Evolutionary conservation across 345 rosid genomes (phyloP).

Genomic region (Orychophragmus violaceus): DNA sequence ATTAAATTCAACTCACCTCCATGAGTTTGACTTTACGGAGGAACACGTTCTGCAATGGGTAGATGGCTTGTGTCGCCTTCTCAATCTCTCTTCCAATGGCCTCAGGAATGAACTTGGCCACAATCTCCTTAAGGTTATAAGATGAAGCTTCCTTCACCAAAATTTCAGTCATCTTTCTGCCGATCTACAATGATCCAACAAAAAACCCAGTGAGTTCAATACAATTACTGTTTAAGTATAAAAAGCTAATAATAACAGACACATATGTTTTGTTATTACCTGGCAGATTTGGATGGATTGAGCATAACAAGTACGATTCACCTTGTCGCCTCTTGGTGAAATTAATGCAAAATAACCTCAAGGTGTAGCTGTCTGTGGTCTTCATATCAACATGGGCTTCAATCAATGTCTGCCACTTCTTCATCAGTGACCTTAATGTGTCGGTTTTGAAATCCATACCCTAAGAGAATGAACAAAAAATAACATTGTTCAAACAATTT

Average conservation of each 20-base stretch:
- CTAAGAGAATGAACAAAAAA: slow-evolving; percentile 21
- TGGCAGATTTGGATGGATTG: slow-evolving; percentile 86
- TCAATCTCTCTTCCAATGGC: too few relatives aligned
- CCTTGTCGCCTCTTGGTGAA: slow-evolving; percentile 92
- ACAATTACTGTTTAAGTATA: background rate
- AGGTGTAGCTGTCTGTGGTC: slow-evolving; percentile 70
- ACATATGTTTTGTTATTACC: background rate
- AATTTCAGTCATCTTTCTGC: slow-evolving; percentile 80
- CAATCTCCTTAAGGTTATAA: slow-evolving; percentile 74
- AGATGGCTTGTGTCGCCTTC: too few relatives aligned
- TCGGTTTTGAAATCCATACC: slow-evolving; percentile 92
- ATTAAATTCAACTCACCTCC: too few relatives aligned
- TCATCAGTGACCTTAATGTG: slow-evolving; percentile 83
- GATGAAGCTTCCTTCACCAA: slow-evolving; percentile 70
- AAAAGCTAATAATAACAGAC: too few relatives aligned
- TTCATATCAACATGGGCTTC: slow-evolving; percentile 93
- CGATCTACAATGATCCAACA: slow-evolving; percentile 41
- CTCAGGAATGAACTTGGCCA: too few relatives aligned
- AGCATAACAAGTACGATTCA: slow-evolving; percentile 88
- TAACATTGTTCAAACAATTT: too few relatives aligned
- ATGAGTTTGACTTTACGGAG: slow-evolving; percentile 80
- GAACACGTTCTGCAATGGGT: slow-evolving; percentile 78
- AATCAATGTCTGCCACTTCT: slow-evolving; percentile 84
- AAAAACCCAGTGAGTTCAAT: background rate
- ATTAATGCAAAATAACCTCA: slow-evolving; percentile 85